These are phyloP conservation scores for Rhododendron henanense DNA, from an alignment of 148 eudicot genomes.

Conservation along the genomic window DNA sequence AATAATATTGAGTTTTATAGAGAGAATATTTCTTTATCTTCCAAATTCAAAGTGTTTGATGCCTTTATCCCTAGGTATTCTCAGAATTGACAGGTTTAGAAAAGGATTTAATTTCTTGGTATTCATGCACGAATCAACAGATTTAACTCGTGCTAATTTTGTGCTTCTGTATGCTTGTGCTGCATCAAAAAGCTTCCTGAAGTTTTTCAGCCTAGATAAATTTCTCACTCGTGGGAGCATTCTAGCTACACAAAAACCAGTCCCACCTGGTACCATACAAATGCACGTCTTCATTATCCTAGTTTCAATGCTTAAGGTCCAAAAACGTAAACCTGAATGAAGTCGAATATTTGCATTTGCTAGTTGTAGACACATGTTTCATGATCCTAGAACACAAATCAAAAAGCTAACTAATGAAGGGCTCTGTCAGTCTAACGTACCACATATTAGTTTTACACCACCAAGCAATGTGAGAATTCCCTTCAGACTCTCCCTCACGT, in stretches of 20 bases:
- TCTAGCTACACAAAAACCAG: too few species aligned
- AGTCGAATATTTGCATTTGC: not conserved
- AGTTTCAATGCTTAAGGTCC: not conserved
- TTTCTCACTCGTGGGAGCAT: not conserved
- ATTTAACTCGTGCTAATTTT: too few species aligned
- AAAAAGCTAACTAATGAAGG: not conserved
- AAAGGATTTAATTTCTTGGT: too few species aligned
- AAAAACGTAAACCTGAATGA: not conserved
- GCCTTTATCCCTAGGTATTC: too few species aligned
- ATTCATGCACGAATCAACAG: too few species aligned
- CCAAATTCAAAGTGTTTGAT: too few species aligned
- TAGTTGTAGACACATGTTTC: not conserved
- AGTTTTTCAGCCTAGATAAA: not conserved
- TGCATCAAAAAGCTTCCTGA: not conserved
- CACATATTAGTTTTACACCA: not conserved
- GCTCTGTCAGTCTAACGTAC: not conserved
- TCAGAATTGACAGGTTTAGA: too few species aligned
- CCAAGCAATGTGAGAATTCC: not conserved
- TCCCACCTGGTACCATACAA: not conserved
- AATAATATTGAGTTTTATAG: too few species aligned
- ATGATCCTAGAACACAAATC: not conserved
- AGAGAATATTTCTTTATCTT: too few species aligned
- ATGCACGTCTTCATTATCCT: not conserved
- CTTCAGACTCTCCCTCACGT: not conserved
- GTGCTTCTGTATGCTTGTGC: too few species aligned